phyloP scores from a whole-genome alignment of 495 filamentous ascomycete species.

The Neurospora sp. region DNA sequence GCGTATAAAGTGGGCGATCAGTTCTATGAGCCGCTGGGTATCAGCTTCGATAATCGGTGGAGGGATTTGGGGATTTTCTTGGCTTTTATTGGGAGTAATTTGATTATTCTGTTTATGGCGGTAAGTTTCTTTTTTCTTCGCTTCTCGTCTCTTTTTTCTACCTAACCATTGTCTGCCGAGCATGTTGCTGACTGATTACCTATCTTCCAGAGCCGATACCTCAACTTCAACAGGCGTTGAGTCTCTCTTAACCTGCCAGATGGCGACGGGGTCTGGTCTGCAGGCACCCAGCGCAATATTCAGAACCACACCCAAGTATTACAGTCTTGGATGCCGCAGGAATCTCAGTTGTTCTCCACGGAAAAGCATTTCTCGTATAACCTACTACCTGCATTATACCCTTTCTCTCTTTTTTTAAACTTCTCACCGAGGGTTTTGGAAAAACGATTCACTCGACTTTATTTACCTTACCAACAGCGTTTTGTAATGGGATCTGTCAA shows the following conservation, averaged over 20 bases:
- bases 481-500: background rate
- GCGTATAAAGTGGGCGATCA: constrained; percentile 68
- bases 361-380: background rate
- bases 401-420: background rate
- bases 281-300: too few species aligned
- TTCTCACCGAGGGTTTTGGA: background rate
- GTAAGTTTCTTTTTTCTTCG: too few species aligned
- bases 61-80: constrained; percentile 69
- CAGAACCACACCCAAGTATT: too few species aligned
- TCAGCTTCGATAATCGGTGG: constrained; percentile 61
- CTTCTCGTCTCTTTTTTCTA: too few species aligned
- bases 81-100: constrained; percentile 64
- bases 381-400: background rate
- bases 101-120: constrained; percentile 64
- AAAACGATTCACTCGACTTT: background rate
- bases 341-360: too few species aligned
- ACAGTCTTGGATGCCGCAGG: too few species aligned
- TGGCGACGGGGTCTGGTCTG: background rate
- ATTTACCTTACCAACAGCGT: background rate
- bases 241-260: background rate
- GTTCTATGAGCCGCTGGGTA: constrained; percentile 57
- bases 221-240: constrained; percentile 56
- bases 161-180: too few species aligned
- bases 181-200: too few species aligned
- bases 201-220: constrained; percentile 42